A percentile compares a stretch with the other conserved stretches of the same genome.
These are phyloP conservation scores for Tulasnella sp. DNA, from an alignment of 768 basidiomycete species.

Conservation along the genomic window DNA sequence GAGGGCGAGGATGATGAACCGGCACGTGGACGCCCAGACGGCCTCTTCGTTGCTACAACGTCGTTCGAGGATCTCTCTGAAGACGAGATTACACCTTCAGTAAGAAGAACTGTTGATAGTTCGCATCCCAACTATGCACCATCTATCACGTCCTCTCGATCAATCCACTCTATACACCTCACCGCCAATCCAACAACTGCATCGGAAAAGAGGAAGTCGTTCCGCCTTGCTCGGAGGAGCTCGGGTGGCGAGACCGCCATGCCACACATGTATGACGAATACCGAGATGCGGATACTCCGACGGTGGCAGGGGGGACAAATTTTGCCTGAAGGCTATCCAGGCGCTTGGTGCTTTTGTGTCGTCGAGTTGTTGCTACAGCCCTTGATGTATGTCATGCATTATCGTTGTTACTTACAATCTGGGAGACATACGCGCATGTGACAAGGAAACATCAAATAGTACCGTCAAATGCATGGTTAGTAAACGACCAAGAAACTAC, in stretches of 20 bases:
- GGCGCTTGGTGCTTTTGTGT: no score
- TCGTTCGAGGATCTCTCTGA: no score
- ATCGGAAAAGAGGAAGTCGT: slow-evolving; percentile 5
- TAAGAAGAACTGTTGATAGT: neutral
- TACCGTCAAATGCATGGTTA: no score
- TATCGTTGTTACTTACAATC: no score
- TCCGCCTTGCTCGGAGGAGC: slow-evolving; percentile 12
- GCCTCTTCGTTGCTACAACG: no score
- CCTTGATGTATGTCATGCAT: no score
- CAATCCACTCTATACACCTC: neutral
- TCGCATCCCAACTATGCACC: neutral
- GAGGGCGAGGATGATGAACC: neutral
- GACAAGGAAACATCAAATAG: no score
- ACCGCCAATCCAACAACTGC: slow-evolving; percentile 6
- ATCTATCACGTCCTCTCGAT: neutral
- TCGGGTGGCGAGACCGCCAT: slow-evolving; percentile 8
- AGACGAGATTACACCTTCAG: no score
- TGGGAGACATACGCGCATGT: no score
- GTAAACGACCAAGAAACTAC: no score
- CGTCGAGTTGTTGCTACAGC: no score
- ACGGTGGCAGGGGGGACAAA: neutral
- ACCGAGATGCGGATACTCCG: neutral
- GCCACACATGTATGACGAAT: slow-evolving; percentile 1
- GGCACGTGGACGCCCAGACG: neutral
- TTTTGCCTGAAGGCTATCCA: no score